Conservation (phyloP, 2,329 filamentous ascomycete species). For the Ophiostoma populinum region DNA sequence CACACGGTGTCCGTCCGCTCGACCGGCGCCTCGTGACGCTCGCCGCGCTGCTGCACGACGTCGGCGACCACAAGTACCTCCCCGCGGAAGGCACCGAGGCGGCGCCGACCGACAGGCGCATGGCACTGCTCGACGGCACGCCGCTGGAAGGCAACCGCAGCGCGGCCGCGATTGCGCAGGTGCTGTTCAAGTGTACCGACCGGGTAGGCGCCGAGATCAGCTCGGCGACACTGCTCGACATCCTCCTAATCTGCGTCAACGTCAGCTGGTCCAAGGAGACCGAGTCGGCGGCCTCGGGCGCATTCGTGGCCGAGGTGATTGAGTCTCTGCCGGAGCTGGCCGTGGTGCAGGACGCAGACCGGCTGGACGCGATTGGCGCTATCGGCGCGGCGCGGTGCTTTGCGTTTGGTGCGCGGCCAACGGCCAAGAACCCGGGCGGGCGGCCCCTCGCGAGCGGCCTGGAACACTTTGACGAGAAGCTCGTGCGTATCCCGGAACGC, state of each 20-base stretch:
- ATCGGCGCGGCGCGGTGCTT: conserved; percentile 69
- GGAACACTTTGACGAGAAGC: conserved; percentile 60
- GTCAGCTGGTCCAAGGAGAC: conserved; percentile 67
- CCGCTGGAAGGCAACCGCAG: conserved; percentile 4
- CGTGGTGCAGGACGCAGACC: conserved; percentile 81
- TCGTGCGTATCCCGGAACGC: conserved; percentile 45
- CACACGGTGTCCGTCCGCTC: too few species aligned
- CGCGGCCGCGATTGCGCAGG: conserved; percentile 6
- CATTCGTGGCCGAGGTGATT: conserved; percentile 43
- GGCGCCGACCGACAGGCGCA: too few species aligned
- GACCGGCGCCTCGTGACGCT: conserved; percentile 46
- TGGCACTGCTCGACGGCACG: not conserved
- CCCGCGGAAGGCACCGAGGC: conserved; percentile 38
- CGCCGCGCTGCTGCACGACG: conserved; percentile 66
- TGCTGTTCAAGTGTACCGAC: too few species aligned
- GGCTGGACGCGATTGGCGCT: conserved; percentile 78
- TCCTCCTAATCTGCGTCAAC: conserved; percentile 38
- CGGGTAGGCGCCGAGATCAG: too few species aligned
- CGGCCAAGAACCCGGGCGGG: conserved; percentile 17
- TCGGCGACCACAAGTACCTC: conserved; percentile 73
- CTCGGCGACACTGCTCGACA: conserved; percentile 28
- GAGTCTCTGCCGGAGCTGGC: conserved; percentile 52
- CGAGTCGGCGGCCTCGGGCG: conserved; percentile 48
- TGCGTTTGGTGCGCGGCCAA: conserved; percentile 52
- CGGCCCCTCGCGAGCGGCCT: conserved; percentile 47